Base-by-base conservation (phyloP, 2,329 filamentous ascomycete species). In the Hawksworthiomyces lignivorus region DNA sequence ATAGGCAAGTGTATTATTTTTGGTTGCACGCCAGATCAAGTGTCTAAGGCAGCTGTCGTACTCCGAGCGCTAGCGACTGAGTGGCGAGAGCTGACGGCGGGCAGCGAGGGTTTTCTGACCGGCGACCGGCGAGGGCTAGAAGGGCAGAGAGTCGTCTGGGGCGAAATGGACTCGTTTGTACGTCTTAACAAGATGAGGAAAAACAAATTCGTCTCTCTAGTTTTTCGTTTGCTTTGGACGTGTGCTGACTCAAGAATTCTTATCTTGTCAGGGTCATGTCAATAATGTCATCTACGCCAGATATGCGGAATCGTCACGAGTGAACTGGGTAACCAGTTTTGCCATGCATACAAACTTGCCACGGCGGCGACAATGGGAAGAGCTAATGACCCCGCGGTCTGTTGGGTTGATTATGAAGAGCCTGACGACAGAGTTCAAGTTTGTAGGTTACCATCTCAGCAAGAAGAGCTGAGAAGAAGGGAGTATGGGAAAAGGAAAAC, bases 281-380 rank as follows among this genome's bases (percentile, higher is more conserved):
- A 95, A 94, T 59, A 94, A 94, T 53, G 80, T 89, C 48, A 77
- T 76, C 50, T 94, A 94, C 61, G 80, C 84, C 52, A 76, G 84
- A 47, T 94, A 86, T 59, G 87, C 87, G 27, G 89, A 96, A 60
- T 82, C 82, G 6, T 81, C 80, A 4, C 75, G 89, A 27, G 75
- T 90, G 24, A 86, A 88, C 54, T 94, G 85, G 82, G 72, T 80
- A 20, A 69, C 71, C 43, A 82, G 87, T 54, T 82, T 86, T 51
- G 83, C 78, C 5, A 63, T 70, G 3, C 63, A 77, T 46, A 65
- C 78, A 35, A 80, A 87, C 52, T 75, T 77, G 0, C 59, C 62
- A 22, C 71, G 89, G 49, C 67, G 68, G 43, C 59, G 67, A 31
- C 66, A 75, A 47, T 95, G 88, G 87, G 61, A 64, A 12, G 73